Base-by-base conservation (phyloP, 345 rosid species). In the Linum lewisii region DNA sequence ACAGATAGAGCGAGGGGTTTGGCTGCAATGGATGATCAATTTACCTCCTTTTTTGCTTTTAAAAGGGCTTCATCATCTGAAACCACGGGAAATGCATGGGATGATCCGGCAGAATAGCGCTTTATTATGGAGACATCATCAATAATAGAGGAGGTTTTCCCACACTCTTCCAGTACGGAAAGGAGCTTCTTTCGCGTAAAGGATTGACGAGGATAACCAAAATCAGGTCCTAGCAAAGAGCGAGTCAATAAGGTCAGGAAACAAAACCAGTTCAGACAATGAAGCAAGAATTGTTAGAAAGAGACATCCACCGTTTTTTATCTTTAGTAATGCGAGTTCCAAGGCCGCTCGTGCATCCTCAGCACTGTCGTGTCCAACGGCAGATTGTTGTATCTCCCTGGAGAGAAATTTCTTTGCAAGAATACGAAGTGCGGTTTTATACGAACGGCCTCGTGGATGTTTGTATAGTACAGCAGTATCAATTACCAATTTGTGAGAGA, bases 271-370 rank as follows among this genome's bases (percentile, higher is more conserved):
- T 22, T 53, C 1, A 57, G 44, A 45, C 21, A 53, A 5, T 59
- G 20, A 42, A 42, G 47, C 47, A 42, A 42, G 47, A 45, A 54
- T 14, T 60, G n/a, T 1, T 6, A 13, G 9, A 66, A 42, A 19
- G 44, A 52, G 47, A 42, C 66, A 62, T 88, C 75, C 72, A 56
- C 99, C 99, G 73, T 89, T 69, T 66, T 63, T 84, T 37, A 93
- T 85, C 78, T 93, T 93, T 73, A 93, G 66, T 22, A 87, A 65
- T 37, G 99, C 89, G 67, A 93, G 70, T 55, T 93, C 99, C 89
- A 89, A 65, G 66, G 99, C 79, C 65, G 99, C 84, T 75, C 72
- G 77, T 64, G 99, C 99, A 82, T 89, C 99, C 72, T 93, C 99
- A 56, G 38, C 57, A 52, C 99, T 93, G 76, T 93, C 97, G 55